Percentiles rank a stretch among this genome's conserved stretches.
Evolutionary conservation across 2,329 filamentous ascomycete genomes (phyloP).

Genomic region (Parafenestella ontariensis): DNA sequence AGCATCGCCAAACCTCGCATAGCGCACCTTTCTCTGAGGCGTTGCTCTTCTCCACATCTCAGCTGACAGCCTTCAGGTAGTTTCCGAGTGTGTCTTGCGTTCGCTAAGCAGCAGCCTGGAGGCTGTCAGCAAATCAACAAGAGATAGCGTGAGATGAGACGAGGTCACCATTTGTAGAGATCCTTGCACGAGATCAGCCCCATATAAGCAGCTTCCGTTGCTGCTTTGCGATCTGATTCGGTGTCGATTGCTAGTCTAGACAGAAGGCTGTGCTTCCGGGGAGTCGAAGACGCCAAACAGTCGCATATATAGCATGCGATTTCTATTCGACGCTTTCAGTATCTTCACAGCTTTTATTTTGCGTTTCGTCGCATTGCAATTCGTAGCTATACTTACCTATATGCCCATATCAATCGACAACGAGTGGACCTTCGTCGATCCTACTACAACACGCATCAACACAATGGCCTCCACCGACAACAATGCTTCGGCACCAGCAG

Average conservation of each 20-base stretch:
- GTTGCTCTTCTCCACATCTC: too few species aligned
- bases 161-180: too few species aligned
- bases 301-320: not conserved
- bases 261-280: conserved; percentile 2
- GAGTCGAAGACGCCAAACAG: not conserved
- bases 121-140: too few species aligned
- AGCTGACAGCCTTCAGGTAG: too few species aligned
- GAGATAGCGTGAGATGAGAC: too few species aligned
- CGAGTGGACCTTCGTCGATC: conserved; percentile 27
- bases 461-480: conserved; percentile 8
- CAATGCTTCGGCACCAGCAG: not conserved
- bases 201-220: too few species aligned
- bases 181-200: too few species aligned
- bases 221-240: not conserved
- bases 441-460: conserved; percentile 2
- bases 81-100: too few species aligned
- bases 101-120: too few species aligned
- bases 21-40: not conserved
- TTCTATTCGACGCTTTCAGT: too few species aligned
- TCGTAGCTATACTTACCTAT: conserved; percentile 2
- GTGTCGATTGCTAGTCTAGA: not conserved
- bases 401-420: conserved; percentile 28
- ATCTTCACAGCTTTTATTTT: not conserved
- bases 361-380: not conserved
- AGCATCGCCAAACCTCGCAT: not conserved